Evolutionary conservation across 306 rosid species (phyloP).

Genomic region (Lupinus albus): DNA sequence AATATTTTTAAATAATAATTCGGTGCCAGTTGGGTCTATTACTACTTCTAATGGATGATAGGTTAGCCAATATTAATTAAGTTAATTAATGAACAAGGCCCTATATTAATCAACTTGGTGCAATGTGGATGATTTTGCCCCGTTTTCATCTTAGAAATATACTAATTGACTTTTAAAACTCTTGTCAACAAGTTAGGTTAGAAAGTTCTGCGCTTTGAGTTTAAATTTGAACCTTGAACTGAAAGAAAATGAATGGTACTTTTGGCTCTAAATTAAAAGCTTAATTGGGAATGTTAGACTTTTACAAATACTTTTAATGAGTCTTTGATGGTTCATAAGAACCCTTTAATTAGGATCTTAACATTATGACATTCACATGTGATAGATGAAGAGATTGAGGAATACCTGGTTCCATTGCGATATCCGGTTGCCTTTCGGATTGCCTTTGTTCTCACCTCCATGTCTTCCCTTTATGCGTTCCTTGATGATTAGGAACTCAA

Average conservation of each 20-base stretch:
- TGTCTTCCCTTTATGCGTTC: no score
- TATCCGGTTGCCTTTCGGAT: no score
- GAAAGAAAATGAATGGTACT: not conserved
- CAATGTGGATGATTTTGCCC: not conserved
- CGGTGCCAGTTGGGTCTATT: constrained; percentile 49
- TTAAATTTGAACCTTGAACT: not conserved
- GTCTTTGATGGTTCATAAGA: no score
- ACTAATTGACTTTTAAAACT: not conserved
- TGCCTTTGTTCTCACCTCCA: no score
- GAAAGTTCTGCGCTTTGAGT: constrained; percentile 20
- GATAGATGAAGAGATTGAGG: no score
- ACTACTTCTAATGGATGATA: not conserved
- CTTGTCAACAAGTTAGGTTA: constrained; percentile 5
- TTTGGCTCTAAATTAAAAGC: not conserved
- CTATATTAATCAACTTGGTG: not conserved
- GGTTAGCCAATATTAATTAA: constrained; percentile 43
- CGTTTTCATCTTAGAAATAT: constrained; percentile 12
- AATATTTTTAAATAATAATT: constrained; percentile 39
- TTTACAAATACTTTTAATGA: no score
- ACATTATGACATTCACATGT: no score
- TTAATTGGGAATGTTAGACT: no score
- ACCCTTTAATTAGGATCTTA: no score
- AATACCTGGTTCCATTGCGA: no score
- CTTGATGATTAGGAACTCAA: no score
- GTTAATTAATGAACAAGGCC: constrained; percentile 18